phyloP scores from a whole-genome alignment of 495 filamentous ascomycete species.

The Daldinia decipiens region DNA sequence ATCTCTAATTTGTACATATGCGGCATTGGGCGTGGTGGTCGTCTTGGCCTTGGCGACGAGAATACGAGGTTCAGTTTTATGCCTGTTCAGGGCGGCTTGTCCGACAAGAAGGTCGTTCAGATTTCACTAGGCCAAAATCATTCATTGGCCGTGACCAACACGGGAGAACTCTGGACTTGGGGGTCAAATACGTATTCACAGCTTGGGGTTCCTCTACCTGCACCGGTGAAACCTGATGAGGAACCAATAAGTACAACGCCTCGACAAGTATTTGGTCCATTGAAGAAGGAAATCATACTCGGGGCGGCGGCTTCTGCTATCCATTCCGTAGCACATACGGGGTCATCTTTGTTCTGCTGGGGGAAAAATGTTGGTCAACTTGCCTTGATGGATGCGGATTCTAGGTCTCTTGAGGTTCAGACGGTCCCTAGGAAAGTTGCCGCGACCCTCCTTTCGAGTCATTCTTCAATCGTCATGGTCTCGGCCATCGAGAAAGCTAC shows the following conservation, averaged over 20 bases:
- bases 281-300: constrained; percentile 84
- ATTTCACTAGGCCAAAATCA: constrained; percentile 92
- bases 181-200: constrained; percentile 89
- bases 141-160: constrained; percentile 80
- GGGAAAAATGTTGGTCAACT: constrained; percentile 96
- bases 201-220: constrained; percentile 78
- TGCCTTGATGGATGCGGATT: constrained; percentile 93
- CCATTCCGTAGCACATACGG: constrained; percentile 89
- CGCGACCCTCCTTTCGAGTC: constrained; percentile 80
- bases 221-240: constrained; percentile 69
- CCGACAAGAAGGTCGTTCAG: constrained; percentile 73
- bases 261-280: constrained; percentile 86
- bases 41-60: constrained; percentile 90
- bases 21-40: constrained; percentile 89
- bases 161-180: constrained; percentile 91
- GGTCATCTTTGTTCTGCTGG: constrained; percentile 86
- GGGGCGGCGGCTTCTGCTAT: constrained; percentile 91
- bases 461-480: constrained; percentile 73
- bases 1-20: constrained; percentile 93
- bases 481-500: constrained; percentile 93
- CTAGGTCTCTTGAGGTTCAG: constrained; percentile 85
- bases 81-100: constrained; percentile 76
- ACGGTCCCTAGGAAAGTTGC: constrained; percentile 85
- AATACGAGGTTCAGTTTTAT: constrained; percentile 85
- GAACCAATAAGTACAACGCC: constrained; percentile 83